Conservation (phyloP, 169 alveolate genomes). For the Cyclospora cayetanensis region DNA sequence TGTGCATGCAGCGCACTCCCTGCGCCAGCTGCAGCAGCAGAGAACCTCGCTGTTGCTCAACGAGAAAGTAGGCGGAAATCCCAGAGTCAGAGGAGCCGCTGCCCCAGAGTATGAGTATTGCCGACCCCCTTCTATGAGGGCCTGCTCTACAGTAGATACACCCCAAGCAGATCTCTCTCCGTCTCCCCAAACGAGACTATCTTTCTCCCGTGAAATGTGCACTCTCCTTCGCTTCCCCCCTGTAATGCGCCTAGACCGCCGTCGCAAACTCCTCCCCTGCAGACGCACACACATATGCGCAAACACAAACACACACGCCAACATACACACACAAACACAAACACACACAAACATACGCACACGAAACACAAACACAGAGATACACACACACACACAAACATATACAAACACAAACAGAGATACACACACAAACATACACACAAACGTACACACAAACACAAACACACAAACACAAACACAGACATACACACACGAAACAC, state of each 20-base stretch:
- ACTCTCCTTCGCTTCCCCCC: not conserved
- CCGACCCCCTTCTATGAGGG: not conserved
- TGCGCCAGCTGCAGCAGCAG: slow-evolving; percentile 20
- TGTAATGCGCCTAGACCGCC: slow-evolving; percentile 6
- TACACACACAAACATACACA: not conserved
- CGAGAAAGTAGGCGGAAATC: not conserved
- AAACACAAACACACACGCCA: not conserved
- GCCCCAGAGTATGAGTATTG: not conserved
- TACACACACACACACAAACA: not conserved
- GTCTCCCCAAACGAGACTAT: not conserved
- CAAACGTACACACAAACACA: not conserved
- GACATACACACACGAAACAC: not conserved
- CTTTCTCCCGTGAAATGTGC: not conserved
- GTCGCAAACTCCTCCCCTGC: slow-evolving; percentile 1
- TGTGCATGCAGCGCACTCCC: not conserved
- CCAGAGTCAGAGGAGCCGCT: not conserved
- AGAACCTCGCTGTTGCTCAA: not conserved
- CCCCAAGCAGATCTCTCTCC: not conserved
- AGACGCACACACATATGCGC: not conserved
- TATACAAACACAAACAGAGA: not conserved
- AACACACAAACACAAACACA: not conserved
- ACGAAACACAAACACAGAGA: not conserved
- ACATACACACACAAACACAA: not conserved
- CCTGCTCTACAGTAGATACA: slow-evolving; percentile 21
- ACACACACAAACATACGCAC: not conserved